These are phyloP conservation scores for Asterionellopsis glacialis DNA, from an alignment of 108 stramenopile species.

Conservation along the genomic window DNA sequence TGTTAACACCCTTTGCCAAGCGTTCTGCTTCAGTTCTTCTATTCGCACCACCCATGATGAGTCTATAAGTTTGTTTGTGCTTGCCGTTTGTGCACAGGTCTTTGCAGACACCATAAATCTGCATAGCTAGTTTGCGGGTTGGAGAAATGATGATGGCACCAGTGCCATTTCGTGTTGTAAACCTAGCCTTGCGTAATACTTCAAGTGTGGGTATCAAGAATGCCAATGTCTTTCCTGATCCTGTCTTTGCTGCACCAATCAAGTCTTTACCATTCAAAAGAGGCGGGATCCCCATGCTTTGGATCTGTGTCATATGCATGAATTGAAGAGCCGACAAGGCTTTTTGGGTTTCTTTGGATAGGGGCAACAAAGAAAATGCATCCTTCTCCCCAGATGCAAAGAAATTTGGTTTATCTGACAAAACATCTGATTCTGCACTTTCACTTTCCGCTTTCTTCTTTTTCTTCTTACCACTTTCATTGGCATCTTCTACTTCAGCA, in stretches of 20 bases:
- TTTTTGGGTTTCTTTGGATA: slow-evolving; percentile 82
- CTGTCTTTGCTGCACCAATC: slow-evolving; percentile 98
- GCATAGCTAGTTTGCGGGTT: slow-evolving; percentile 96
- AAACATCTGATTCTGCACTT: neutral
- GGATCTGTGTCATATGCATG: slow-evolving; percentile 93
- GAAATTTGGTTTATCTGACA: slow-evolving; percentile 30
- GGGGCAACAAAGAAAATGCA: slow-evolving; percentile 81
- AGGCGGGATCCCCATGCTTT: slow-evolving; percentile 90
- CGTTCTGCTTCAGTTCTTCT: slow-evolving; percentile 95
- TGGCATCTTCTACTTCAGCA: neutral
- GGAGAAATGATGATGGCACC: slow-evolving; percentile 97
- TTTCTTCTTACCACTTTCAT: neutral
- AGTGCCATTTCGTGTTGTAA: slow-evolving; percentile 88
- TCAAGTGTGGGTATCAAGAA: slow-evolving; percentile 95
- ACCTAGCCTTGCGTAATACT: slow-evolving; percentile 88
- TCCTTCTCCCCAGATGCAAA: slow-evolving; percentile 28
- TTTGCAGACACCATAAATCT: slow-evolving; percentile 98
- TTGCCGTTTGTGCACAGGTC: slow-evolving; percentile 75
- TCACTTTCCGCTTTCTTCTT: slow-evolving; percentile 1
- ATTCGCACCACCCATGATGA: slow-evolving; percentile 97
- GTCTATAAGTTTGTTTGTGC: slow-evolving; percentile 92
- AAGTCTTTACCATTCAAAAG: slow-evolving; percentile 93
- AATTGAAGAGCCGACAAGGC: slow-evolving; percentile 77
- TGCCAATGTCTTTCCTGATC: slow-evolving; percentile 96
- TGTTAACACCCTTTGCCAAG: slow-evolving; percentile 94